Conservation (phyloP, 1,139 yeast genomes). For the Candida pseudoviswanathii region DNA sequence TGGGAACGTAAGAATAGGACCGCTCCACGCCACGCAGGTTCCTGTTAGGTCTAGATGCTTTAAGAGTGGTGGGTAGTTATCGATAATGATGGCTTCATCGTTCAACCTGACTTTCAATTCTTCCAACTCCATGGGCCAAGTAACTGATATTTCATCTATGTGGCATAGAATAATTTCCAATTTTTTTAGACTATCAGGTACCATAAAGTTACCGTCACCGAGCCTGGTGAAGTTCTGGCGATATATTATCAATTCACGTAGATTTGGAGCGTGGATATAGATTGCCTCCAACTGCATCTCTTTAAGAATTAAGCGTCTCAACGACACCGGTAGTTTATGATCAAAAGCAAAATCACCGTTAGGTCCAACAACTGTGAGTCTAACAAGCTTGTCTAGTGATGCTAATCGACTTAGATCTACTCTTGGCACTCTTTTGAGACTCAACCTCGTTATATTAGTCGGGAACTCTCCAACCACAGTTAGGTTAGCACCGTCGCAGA, state of each 20-base stretch:
- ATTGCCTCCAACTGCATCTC: neutral
- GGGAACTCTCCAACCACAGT: neutral
- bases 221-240: neutral
- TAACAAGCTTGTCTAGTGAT: neutral
- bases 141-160: neutral
- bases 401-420: neutral
- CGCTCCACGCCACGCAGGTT: neutral
- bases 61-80: neutral
- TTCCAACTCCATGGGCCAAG: neutral
- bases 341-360: neutral
- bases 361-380: neutral
- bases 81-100: neutral
- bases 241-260: neutral
- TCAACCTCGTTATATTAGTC: neutral
- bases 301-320: neutral
- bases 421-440: neutral
- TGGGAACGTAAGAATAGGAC: neutral
- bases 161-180: neutral
- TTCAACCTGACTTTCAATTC: neutral
- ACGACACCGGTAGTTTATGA: neutral
- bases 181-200: neutral
- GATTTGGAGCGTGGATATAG: neutral
- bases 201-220: neutral
- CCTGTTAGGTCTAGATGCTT: neutral
- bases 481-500: neutral